Evolutionary conservation across 139 green algal species (phyloP), one percentile per base, ranked within the genome.

Genomic region (Pycnococcus provasolii): DNA sequence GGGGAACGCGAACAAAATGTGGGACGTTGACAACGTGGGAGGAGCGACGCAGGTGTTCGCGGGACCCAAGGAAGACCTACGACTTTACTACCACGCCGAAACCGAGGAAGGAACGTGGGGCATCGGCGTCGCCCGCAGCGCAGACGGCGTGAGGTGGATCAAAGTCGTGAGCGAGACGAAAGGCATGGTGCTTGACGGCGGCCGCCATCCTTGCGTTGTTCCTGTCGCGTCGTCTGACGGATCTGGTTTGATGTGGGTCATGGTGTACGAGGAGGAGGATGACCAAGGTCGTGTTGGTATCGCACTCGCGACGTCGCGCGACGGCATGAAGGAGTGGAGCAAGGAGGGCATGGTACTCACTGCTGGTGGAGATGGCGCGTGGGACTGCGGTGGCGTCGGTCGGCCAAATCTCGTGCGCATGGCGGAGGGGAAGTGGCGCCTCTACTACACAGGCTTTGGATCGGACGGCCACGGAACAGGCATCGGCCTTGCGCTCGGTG

Each of bases 391-490:
- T n/a, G 62, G 62, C 6, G 62, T 68, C 39, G 62, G 62, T 9
- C n/a, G n/a, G 26, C 62, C 62, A 2, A 58, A 58, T 45, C 43
- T 46, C 47, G 62, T 68, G 0, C 62, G 44, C 47, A 68, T 68
- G 62, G 62, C 62, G 39, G 62, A 46, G 44, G 45, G 52, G 13
- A 47, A 46, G 11, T 41, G 47, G 15, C 62, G 62, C 51, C 57
- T 68, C 15, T 68, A 68, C 42, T 68, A 68, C 62, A 45, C 51
- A 60, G 62, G 62, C 26, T 40, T 40, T 45, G 46, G 7, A 43
- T 9, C 7, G 45, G 13, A 60, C 62, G n/a, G 5, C 57, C 58
- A 7, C 26, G 37, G 58, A 2, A 37, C 41, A 5, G 58, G 58
- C 37, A 39, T 64, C 6, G 58, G 58, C 3, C 13, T 64, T n/a